Evolutionary conservation across 768 basidiomycete species (phyloP).

Genomic region (Strobilomyces echinocephalus): DNA sequence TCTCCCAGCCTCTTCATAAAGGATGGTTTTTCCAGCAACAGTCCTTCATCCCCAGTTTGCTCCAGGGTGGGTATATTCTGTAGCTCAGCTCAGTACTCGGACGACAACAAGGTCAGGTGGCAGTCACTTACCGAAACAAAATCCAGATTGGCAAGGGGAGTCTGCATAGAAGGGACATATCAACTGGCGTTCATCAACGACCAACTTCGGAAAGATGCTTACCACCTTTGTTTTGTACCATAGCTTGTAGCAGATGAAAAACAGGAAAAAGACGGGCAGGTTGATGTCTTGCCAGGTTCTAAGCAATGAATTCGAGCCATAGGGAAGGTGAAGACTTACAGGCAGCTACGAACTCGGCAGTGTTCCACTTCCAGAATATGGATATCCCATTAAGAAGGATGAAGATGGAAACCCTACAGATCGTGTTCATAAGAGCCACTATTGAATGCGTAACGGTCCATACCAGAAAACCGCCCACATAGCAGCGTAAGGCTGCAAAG

Average conservation of each 20-base stretch:
- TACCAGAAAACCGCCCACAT: conserved; percentile 71
- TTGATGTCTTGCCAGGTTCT: conserved; percentile 34
- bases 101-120: not conserved
- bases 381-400: conserved; percentile 52
- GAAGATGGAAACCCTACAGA: conserved; percentile 38
- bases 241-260: conserved; percentile 44
- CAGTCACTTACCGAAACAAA: conserved; percentile 52
- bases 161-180: conserved; percentile 1
- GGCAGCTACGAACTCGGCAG: conserved; percentile 44
- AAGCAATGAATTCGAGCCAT: not conserved
- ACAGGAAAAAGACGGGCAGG: conserved; percentile 37
- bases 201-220: not conserved
- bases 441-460: conserved; percentile 29
- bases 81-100: not conserved
- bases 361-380: conserved; percentile 62
- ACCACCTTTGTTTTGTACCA: conserved; percentile 21
- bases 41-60: conserved; percentile 50
- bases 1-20: not conserved
- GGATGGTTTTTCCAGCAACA: conserved; percentile 11
- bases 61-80: conserved; percentile 65
- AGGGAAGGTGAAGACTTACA: conserved; percentile 26
- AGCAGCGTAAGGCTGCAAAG: conserved; percentile 61
- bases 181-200: not conserved
- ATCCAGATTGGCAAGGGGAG: conserved; percentile 51
- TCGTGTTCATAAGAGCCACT: not conserved